Base-by-base conservation (phyloP, 2,329 filamentous ascomycete species). In the Talaromyces sp. region DNA sequence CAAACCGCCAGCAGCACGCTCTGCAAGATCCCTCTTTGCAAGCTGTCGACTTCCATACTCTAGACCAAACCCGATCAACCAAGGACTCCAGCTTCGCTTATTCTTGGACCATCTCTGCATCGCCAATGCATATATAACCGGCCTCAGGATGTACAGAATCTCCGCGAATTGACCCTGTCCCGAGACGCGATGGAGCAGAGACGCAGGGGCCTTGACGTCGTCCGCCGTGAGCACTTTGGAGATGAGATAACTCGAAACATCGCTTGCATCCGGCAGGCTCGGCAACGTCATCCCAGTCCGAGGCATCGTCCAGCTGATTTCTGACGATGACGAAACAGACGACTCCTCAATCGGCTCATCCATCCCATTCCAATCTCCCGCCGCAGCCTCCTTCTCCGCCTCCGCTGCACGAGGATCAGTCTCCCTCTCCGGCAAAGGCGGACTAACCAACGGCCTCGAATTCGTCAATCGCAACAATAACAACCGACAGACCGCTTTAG, bases 221-320 rank as follows among this genome's bases (percentile, higher is more conserved):
- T 99, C 95, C 8, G 95, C 92, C 0, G 92, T 96, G 54, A 99
- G 83, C 12, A 98, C 93, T 67, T 96, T 93, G 37, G 89, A 88
- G 25, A 96, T 86, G 4, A 99, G 85, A 75, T 96, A 99, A 50
- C 86, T 86, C 58, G 91, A 91, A 64, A 97, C 93, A 69, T 96
- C 91, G 59, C 88, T 84, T 0, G 89, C 85, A 62, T 89, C 88
- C 0, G 95, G 95, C 16, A 99, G 82, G 54, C 87, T 89, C 0
- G 95, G 93, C 54, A 99, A 83, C 28, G 87, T 90, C 69, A 96
- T 83, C 39, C 92, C 92, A 0, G 95, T 99, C 64, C 95, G 84
- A n/a, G 93, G 93, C 93, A 99, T 98, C 14, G 84, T 85, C 90
- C 93, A 98, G 67, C 87, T 87, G 66, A 77, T 61, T 39, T 77